A percentile compares a stretch with the other conserved stretches of the same genome.
phyloP scores from a whole-genome alignment of 768 basidiomycete genomes.

The Mycena latifolia region DNA sequence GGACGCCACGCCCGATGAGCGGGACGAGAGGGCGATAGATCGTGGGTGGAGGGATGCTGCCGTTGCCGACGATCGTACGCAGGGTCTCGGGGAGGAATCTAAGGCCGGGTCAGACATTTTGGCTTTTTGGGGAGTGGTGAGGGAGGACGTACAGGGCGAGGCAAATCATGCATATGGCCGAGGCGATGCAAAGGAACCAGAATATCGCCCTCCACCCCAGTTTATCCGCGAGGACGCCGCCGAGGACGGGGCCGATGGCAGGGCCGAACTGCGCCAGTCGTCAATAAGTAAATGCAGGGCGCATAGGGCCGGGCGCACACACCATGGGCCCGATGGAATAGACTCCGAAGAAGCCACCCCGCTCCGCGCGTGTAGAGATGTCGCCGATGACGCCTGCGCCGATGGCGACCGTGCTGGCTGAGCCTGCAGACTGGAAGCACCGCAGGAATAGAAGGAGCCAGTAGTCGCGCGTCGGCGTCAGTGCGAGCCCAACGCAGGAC shows the following conservation, averaged over 20 bases:
- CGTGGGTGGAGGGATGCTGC: conserved; percentile 59
- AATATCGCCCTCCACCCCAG: conserved; percentile 79
- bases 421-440: conserved; percentile 83
- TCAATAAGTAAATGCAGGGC: conserved; percentile 28
- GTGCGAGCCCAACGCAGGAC: conserved; percentile 73
- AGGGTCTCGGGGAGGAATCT: conserved; percentile 67
- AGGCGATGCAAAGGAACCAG: conserved; percentile 69
- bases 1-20: conserved; percentile 48
- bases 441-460: conserved; percentile 86
- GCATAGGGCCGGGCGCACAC: not conserved
- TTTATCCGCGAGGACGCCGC: conserved; percentile 69
- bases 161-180: conserved; percentile 59
- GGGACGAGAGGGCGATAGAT: conserved; percentile 70
- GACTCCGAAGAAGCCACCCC: conserved; percentile 80
- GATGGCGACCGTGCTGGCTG: conserved; percentile 80
- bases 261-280: conserved; percentile 64
- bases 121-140: conserved; percentile 5
- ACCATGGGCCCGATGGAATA: conserved; percentile 75
- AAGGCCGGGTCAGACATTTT: conserved; percentile 20
- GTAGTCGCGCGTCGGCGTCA: conserved; percentile 68
- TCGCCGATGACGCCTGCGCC: conserved; percentile 85
- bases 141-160: conserved; percentile 57
- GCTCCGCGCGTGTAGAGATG: conserved; percentile 77
- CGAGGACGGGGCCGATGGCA: conserved; percentile 70
- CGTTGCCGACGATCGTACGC: conserved; percentile 66